Base-by-base conservation (phyloP, 441 rosid genomes). In the Daphne laureola region DNA sequence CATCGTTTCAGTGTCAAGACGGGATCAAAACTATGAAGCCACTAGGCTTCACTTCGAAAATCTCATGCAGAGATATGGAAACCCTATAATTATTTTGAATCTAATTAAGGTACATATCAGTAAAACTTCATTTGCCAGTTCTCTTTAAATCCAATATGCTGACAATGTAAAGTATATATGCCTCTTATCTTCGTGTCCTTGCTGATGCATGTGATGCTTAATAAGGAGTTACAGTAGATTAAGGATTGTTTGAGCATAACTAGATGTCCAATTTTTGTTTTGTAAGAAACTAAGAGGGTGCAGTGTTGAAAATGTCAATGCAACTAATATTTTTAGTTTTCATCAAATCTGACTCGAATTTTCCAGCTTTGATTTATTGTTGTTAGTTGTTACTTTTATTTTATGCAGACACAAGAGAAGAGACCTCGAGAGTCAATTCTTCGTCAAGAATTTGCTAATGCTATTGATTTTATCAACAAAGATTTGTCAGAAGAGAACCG, bases 341-440 rank as follows among this genome's bases (percentile, higher is more conserved):
- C 38, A 31, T 31, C 38, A 31, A 7, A 31, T 31, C 11, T 31
- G 38, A 31, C 38, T 9, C 38, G 5, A 5, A 31, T 2, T 31
- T 31, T 31, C 38, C 38, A 31, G 11, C 8, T 31, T 31, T 31
- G 2, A 31, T 31, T 31, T 8, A 9, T 74, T 47, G 48, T 45
- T 48, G 41, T 60, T 21, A 21, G 3, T 21, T 25, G 23, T 55
- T 51, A 21, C 18, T 53, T 65, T 65, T 71, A 54, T 65, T 58
- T 50, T 42, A 62, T 52, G 67, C 68, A 94, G 99, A 83, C 89
- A 14, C 77, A 67, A 59, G 99, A 94, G 76, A 90, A 77, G 79
- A 94, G 59, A 80, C 99, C 99, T 53, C 85, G 99, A 58, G 99
- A 94, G 64, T 82, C 89, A 14, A 94, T 90, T 75, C 86, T 94